Evolutionary conservation across 495 filamentous ascomycete species (phyloP), one percentile per base, ranked within the genome.

Genomic region (Sordaria brevicollis): DNA sequence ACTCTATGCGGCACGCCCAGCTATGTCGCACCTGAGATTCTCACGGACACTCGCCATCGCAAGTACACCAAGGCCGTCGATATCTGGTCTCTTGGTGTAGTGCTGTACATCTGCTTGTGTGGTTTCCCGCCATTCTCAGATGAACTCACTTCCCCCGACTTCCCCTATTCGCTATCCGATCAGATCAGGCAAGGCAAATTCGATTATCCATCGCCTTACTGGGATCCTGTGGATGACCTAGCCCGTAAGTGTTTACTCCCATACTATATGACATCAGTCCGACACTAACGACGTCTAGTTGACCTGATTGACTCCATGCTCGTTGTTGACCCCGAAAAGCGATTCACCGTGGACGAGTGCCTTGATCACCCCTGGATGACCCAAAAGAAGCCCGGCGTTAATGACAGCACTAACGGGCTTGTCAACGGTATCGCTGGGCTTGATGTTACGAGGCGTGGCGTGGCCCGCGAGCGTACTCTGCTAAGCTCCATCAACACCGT

Each of bases 31-130:
- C 96, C 96, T 2, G 96, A 99, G 76, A 97, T 99, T 68, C 82
- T 99, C 11, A 89, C 93, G 73, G 90, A 91, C 69, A 86, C 84
- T 29, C 87, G 85, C 70, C 86, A 91, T 65, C 89, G 96, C 65
- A 90, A 90, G 76, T 99, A 99, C 79, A 96, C 93, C 38, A 93
- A 93, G 72, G 94, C 94, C 15, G 96, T 98, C 33, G 96, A 99
- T 79, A 85, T 98, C 67, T 99, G 96, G 96, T 96, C 93, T 0
- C 87, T 98, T 17, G 96, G 96, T 13, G 96, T 99, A 10, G 96
- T 98, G n/a, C 87, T 99, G 25, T 99, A 99, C 79, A 98, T 99
- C 73, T 98, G 94, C 76, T 88, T 99, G 15, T 99, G 96, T 77
- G 96, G 96, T 4, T 99, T 98, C 74, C 95, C 96, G 4, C 96